Evolutionary conservation across 768 basidiomycete genomes (phyloP).

Genomic region (Agrocybe pediades): DNA sequence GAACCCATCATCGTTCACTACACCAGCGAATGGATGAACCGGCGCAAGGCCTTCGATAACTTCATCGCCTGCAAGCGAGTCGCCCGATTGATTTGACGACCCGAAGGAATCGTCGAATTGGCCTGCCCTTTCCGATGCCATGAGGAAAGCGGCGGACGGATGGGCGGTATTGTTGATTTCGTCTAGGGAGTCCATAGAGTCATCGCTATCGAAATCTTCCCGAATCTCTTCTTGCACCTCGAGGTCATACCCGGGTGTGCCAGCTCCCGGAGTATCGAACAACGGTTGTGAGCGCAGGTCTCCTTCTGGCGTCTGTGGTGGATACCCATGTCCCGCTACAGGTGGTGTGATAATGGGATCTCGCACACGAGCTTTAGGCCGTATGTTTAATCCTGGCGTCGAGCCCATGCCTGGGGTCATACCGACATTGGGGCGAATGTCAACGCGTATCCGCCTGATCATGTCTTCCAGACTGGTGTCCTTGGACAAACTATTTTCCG

Average conservation of each 20-base stretch:
- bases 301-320: background rate
- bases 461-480: constrained; percentile 70
- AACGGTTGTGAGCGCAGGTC: background rate
- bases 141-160: constrained; percentile 73
- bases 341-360: background rate
- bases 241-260: constrained; percentile 18
- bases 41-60: constrained; percentile 44
- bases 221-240: constrained; percentile 7
- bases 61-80: constrained; percentile 53
- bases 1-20: constrained; percentile 52
- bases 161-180: constrained; percentile 60
- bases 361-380: constrained; percentile 22
- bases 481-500: constrained; percentile 45
- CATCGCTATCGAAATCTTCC: constrained; percentile 39
- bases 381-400: constrained; percentile 31
- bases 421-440: constrained; percentile 20
- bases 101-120: constrained; percentile 52
- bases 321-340: background rate
- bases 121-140: constrained; percentile 50
- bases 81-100: constrained; percentile 57
- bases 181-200: constrained; percentile 58
- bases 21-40: constrained; percentile 62
- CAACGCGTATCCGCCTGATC: constrained; percentile 51
- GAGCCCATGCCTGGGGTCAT: constrained; percentile 24
- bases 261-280: constrained; percentile 4